phyloP scores from a whole-genome alignment of 208 protist genomes.

The Endotrypanum monterogeii region DNA sequence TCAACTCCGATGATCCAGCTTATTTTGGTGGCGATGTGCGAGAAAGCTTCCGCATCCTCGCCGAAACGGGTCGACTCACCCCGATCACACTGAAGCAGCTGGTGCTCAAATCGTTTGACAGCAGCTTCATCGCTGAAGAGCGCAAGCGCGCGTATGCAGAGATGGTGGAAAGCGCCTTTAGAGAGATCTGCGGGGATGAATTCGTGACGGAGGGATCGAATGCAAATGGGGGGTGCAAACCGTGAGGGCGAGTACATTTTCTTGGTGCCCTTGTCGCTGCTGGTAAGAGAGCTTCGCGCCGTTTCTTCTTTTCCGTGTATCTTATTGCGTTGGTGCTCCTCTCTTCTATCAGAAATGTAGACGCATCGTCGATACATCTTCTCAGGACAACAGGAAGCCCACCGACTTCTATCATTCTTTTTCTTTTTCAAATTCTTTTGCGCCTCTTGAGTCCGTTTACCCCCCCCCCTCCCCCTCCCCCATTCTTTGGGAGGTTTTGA shows the following conservation, averaged over 20 bases:
- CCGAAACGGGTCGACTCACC: conserved; percentile 32
- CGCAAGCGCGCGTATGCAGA: conserved; percentile 34
- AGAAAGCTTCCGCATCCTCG: conserved; percentile 42
- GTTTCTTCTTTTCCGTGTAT: background rate
- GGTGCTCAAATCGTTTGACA: conserved; percentile 39
- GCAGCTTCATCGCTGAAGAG: conserved; percentile 37
- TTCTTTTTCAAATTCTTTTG: background rate
- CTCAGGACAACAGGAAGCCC: background rate
- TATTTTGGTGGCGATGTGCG: conserved; percentile 61
- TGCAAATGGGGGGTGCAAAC: background rate
- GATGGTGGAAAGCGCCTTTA: conserved; percentile 30
- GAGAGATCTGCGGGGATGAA: conserved; percentile 19
- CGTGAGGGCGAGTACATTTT: background rate
- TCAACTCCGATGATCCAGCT: conserved; percentile 67
- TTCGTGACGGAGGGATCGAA: conserved; percentile 2
- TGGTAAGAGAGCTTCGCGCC: background rate
- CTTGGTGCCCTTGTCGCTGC: background rate
- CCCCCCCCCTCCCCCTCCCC: too few species aligned
- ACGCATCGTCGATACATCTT: background rate
- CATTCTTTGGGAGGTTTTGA: too few species aligned
- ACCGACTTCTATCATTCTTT: background rate
- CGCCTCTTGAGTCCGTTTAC: too few species aligned
- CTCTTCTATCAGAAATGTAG: background rate
- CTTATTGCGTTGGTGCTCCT: background rate
- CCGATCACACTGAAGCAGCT: conserved; percentile 36